These are phyloP conservation scores for Myriosclerotinia scirpicola DNA, from an alignment of 2,329 filamentous ascomycete species.

Conservation along the genomic window DNA sequence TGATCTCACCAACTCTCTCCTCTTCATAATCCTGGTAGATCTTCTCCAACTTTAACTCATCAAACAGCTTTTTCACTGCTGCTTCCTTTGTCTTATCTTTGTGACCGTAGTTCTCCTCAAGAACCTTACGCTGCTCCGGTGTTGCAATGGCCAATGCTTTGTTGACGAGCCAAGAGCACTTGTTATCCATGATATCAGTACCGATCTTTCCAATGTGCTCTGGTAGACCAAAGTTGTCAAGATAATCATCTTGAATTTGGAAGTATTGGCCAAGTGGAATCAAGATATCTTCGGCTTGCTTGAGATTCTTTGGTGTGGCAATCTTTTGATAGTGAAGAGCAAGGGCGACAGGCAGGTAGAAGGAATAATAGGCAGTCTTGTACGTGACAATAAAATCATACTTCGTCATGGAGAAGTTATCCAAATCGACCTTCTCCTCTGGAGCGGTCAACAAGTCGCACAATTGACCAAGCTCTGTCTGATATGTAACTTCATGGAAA, in stretches of 20 bases:
- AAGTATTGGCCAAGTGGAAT: slow-evolving; percentile 99
- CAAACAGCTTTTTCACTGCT: slow-evolving; percentile 83
- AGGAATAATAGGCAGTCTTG: slow-evolving; percentile 99
- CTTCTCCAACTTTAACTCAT: slow-evolving; percentile 80
- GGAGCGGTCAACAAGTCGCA: slow-evolving; percentile 95
- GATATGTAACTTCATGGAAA: slow-evolving; percentile 91
- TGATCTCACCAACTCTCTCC: slow-evolving; percentile 76
- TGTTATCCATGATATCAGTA: slow-evolving; percentile 99
- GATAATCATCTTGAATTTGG: slow-evolving; percentile 98
- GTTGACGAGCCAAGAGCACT: slow-evolving; percentile 98
- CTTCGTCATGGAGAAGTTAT: slow-evolving; percentile 94
- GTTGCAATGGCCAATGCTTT: slow-evolving; percentile 79
- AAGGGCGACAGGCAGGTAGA: slow-evolving; percentile 94
- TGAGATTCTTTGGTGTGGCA: slow-evolving; percentile 84
- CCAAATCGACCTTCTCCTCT: slow-evolving; percentile 86
- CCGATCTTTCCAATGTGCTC: slow-evolving; percentile 96
- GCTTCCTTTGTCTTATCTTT: slow-evolving; percentile 85
- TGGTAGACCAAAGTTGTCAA: slow-evolving; percentile 94
- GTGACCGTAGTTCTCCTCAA: slow-evolving; percentile 91
- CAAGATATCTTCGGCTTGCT: slow-evolving; percentile 85
- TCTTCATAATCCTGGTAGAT: slow-evolving; percentile 90
- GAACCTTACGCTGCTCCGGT: slow-evolving; percentile 80
- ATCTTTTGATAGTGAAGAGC: slow-evolving; percentile 82
- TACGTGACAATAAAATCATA: slow-evolving; percentile 98
- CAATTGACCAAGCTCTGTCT: slow-evolving; percentile 93